phyloP scores from a whole-genome alignment of 306 rosid genomes.

The Casuarina equisetifolia region DNA sequence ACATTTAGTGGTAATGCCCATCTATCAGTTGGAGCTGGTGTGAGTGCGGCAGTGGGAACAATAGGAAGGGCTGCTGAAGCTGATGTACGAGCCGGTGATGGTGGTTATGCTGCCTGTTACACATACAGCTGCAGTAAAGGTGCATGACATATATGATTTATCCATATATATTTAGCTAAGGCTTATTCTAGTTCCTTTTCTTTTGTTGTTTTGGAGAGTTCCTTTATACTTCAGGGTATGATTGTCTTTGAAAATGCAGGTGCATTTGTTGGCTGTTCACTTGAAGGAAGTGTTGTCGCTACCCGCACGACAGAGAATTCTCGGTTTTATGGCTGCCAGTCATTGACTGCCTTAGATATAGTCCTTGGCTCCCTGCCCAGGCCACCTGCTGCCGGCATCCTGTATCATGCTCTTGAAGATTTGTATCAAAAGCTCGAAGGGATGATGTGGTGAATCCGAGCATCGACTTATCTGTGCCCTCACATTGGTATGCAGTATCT shows the following conservation, averaged over 20 bases:
- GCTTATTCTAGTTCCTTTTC: neutral
- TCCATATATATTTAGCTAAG: neutral
- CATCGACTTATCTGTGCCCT: neutral
- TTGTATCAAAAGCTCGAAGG: slow-evolving; percentile 56
- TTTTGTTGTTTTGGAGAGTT: neutral
- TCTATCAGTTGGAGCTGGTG: slow-evolving; percentile 86
- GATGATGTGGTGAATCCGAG: slow-evolving; percentile 24
- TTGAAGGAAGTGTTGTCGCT: slow-evolving; percentile 79
- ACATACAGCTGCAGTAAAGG: slow-evolving; percentile 98
- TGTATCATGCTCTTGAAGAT: slow-evolving; percentile 73
- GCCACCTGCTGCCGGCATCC: slow-evolving; percentile 89
- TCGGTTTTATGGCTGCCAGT: slow-evolving; percentile 83
- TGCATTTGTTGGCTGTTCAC: slow-evolving; percentile 95
- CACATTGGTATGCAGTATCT: neutral
- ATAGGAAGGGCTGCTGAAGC: slow-evolving; percentile 92
- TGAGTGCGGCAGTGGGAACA: slow-evolving; percentile 90
- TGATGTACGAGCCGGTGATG: slow-evolving; percentile 95
- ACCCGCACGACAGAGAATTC: slow-evolving; percentile 66
- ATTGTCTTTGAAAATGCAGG: slow-evolving; percentile 49
- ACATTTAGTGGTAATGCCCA: slow-evolving; percentile 79
- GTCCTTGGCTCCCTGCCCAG: slow-evolving; percentile 84
- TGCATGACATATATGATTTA: slow-evolving; percentile 13
- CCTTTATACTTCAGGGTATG: slow-evolving; percentile 1
- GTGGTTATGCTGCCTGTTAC: slow-evolving; percentile 90
- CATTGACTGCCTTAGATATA: slow-evolving; percentile 65